A percentile compares a stretch with the other conserved stretches of the same genome.
Evolutionary conservation across 2,329 filamentous ascomycete species (phyloP).

Genomic region (Keithomyces neogunnii): DNA sequence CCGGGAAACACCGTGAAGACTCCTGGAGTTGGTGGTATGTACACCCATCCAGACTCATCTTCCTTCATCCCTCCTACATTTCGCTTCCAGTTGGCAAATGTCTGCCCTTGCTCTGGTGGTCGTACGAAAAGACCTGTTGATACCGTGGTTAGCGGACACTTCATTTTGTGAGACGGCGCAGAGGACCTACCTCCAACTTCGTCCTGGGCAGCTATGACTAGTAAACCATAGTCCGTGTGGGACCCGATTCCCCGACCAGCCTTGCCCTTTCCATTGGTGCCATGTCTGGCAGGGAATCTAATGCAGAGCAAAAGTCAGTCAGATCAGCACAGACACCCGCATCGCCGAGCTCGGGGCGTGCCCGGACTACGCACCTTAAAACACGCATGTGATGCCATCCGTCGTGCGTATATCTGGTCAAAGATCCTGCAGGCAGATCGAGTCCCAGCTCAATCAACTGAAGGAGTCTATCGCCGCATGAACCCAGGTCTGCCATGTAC

Average conservation of each 20-base stretch:
- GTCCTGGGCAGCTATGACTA: constrained; percentile 41
- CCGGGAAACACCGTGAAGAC: constrained; percentile 42
- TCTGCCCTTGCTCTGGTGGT: constrained; percentile 30
- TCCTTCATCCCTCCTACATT: constrained; percentile 35
- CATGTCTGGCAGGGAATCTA: constrained; percentile 23
- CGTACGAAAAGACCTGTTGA: constrained; percentile 34
- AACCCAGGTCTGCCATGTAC: constrained; percentile 33
- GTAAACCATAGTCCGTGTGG: constrained; percentile 43
- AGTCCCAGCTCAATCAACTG: constrained; percentile 37
- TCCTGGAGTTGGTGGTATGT: constrained; percentile 33
- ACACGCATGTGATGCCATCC: constrained; percentile 44
- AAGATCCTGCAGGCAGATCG: constrained; percentile 27
- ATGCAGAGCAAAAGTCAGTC: not conserved
- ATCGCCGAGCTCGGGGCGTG: not conserved
- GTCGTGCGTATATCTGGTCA: constrained; percentile 34
- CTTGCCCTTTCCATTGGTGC: constrained; percentile 39
- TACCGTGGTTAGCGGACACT: not conserved
- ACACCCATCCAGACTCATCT: constrained; percentile 37
- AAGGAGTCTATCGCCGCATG: constrained; percentile 35
- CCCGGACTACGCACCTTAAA: constrained; percentile 25
- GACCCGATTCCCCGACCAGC: constrained; percentile 41
- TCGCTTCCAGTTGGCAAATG: constrained; percentile 35
- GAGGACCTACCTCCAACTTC: constrained; percentile 34
- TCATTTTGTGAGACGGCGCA: not conserved
- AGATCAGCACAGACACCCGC: not conserved